These are phyloP conservation scores for Phytophthora hibernalis DNA, from an alignment of 352 stramenopile genomes.

Conservation along the genomic window DNA sequence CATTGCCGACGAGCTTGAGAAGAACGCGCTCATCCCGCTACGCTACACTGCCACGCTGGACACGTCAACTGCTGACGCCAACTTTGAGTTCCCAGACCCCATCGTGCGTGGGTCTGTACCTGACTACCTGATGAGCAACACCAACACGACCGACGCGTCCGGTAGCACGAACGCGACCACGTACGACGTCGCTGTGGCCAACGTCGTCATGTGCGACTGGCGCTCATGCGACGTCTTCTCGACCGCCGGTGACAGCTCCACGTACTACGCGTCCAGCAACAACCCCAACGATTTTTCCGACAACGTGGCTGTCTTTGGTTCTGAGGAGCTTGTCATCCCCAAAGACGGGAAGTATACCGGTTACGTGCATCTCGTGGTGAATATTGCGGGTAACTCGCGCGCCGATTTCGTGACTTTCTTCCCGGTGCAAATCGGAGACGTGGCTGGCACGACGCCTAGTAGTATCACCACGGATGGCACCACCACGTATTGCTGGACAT, in stretches of 20 bases:
- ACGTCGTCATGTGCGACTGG: conserved; percentile 85
- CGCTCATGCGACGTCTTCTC: conserved; percentile 77
- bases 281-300: conserved; percentile 73
- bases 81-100: conserved; percentile 66
- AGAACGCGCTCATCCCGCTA: conserved; percentile 60
- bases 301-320: conserved; percentile 64
- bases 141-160: conserved; percentile 29
- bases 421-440: conserved; percentile 73
- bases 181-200: conserved; percentile 72
- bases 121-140: conserved; percentile 43
- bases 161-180: conserved; percentile 39
- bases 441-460: conserved; percentile 55
- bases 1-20: conserved; percentile 53
- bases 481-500: conserved; percentile 82
- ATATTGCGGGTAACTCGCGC: conserved; percentile 67
- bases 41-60: conserved; percentile 74
- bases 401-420: conserved; percentile 86
- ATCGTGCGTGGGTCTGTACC: conserved; percentile 55
- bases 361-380: conserved; percentile 74
- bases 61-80: conserved; percentile 43
- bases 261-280: conserved; percentile 71
- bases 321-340: conserved; percentile 68
- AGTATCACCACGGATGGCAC: conserved; percentile 64
- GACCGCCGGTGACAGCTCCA: conserved; percentile 46
- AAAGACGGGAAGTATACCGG: conserved; percentile 86